Evolutionary conservation across 2,329 filamentous ascomycete species (phyloP).

Genomic region (Pseudocercospora musae): DNA sequence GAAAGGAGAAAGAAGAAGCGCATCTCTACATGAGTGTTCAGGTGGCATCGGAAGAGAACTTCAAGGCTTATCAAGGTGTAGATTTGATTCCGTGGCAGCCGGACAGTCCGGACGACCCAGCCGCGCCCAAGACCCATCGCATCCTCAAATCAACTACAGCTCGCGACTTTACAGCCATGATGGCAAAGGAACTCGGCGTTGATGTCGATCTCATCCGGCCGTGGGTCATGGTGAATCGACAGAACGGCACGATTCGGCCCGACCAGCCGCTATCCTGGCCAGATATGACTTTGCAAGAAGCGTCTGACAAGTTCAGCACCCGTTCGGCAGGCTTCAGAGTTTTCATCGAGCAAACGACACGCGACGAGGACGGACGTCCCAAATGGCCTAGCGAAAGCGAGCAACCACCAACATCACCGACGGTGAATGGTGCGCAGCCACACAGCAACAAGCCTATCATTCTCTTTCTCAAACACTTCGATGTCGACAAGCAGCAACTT

Average conservation of each 20-base stretch:
- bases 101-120: constrained; percentile 57
- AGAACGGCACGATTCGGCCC: constrained; percentile 93
- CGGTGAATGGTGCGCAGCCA: constrained; percentile 43
- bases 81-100: constrained; percentile 67
- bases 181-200: constrained; percentile 67
- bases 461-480: constrained; percentile 90
- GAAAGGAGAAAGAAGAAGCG: constrained; percentile 88
- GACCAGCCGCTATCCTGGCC: constrained; percentile 80
- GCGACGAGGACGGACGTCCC: constrained; percentile 66
- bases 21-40: constrained; percentile 87
- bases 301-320: constrained; percentile 64
- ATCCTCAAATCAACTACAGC: constrained; percentile 73
- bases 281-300: constrained; percentile 65
- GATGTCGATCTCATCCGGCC: constrained; percentile 71
- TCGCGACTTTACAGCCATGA: constrained; percentile 65
- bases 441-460: constrained; percentile 60
- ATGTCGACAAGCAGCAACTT: constrained; percentile 70
- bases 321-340: constrained; percentile 68
- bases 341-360: constrained; percentile 78
- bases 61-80: constrained; percentile 75
- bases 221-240: constrained; percentile 97
- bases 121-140: constrained; percentile 69
- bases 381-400: constrained; percentile 67
- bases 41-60: constrained; percentile 78
- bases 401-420: constrained; percentile 41